A percentile compares a stretch with the other conserved stretches of the same genome.
phyloP scores from a whole-genome alignment of 2,329 filamentous ascomycete species.

The Pseudofabraea citricarpa region DNA sequence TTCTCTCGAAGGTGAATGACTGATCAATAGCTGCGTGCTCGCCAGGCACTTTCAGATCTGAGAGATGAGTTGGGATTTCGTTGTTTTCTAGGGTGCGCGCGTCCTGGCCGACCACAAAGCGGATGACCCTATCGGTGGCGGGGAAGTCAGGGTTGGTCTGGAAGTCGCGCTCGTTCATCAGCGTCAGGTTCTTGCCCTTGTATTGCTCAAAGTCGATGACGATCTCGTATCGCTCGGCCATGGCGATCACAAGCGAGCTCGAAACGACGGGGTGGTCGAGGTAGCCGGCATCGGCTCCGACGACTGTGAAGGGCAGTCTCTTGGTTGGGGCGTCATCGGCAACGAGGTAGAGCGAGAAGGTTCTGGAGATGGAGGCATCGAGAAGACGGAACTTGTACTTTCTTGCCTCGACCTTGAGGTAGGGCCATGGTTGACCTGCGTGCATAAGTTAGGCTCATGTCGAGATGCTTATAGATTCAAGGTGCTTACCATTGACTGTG shows the following conservation, averaged over 20 bases:
- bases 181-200: conserved; percentile 42
- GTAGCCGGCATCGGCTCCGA: conserved; percentile 50
- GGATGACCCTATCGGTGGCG: conserved; percentile 47
- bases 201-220: conserved; percentile 49
- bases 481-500: conserved; percentile 43
- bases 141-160: conserved; percentile 43
- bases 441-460: neutral
- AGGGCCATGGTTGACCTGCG: conserved; percentile 50
- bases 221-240: conserved; percentile 55
- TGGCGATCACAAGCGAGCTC: conserved; percentile 40
- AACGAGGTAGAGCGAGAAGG: conserved; percentile 14
- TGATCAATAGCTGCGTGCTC: conserved; percentile 33
- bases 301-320: conserved; percentile 40
- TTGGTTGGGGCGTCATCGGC: conserved; percentile 10
- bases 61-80: conserved; percentile 26
- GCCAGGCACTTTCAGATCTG: conserved; percentile 34
- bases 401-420: conserved; percentile 50
- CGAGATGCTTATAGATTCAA: neutral
- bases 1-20: conserved; percentile 40
- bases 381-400: conserved; percentile 46
- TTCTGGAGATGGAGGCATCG: conserved; percentile 6
- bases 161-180: conserved; percentile 37
- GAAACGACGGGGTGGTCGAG: conserved; percentile 39
- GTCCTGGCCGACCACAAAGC: conserved; percentile 30
- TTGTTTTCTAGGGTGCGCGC: conserved; percentile 27